Base-by-base conservation (phyloP, 2,329 filamentous ascomycete genomes). In the Ophiostoma sp. region DNA sequence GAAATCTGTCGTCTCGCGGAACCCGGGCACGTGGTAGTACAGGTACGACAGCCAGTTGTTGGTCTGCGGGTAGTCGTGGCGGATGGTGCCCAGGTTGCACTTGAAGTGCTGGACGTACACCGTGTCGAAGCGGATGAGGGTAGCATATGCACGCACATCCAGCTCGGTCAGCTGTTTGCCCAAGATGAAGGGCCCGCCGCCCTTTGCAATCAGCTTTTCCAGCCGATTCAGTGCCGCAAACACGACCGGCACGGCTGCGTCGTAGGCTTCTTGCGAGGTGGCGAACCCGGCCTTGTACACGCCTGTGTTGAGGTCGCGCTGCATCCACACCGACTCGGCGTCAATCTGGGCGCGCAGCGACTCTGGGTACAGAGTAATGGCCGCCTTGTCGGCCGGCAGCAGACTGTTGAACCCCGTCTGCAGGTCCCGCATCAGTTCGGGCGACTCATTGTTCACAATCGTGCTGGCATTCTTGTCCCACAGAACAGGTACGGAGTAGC, bases 31-130 rank as follows among this genome's bases (percentile, higher is more conserved):
- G 73, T 87, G 85, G 84, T 86, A 89, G 80, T 90, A 91, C 78
- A 90, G 78, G 45, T 84, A 83, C 80, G 85, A 88, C 75, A 91
- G 76, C 87, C 88, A 91, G 75, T 89, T 88, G 78, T 89, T 84
- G 72, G 91, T 77, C 12, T 87, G 83, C 0, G 89, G 89, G 76
- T 91, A 91, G 72, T 88, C 84, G 77, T 88, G 85, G 6, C 89
- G 81, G 57, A 91, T 85, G 12, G 83, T 90, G 2, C 88, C 87
- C 39, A 91, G 79, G 78, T 91, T 91, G 77, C 87, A 89, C 81
- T 91, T 91, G 82, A 91, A 91, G 79, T 91, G 89, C 82, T 91
- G 88, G 15, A 89, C 87, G 77, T 91, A 91, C 3, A 89, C 85
- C 2, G 84, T 81, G 75, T 91, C 89, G 77, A 91, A 87, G 2